phyloP scores from a whole-genome alignment of 352 stramenopile species.

The Aphanomyces invadans region DNA sequence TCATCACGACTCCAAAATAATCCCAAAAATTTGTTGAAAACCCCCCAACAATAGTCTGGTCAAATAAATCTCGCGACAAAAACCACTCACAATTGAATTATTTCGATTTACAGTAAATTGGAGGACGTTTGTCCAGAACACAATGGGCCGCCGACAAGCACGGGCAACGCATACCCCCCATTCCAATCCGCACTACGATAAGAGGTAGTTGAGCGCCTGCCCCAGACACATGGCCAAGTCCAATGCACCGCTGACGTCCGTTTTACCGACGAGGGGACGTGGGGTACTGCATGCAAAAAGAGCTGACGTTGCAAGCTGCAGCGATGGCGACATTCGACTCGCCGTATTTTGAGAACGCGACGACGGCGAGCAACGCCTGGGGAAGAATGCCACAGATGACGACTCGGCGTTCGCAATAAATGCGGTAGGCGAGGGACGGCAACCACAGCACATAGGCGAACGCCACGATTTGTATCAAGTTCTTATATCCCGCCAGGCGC shows the following conservation, averaged over 20 bases:
- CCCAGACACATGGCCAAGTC: constrained; percentile 70
- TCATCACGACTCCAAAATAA: no score
- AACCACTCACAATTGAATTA: no score
- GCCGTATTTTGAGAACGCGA: background rate
- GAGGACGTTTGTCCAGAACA: no score
- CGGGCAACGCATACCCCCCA: constrained; percentile 54
- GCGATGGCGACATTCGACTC: constrained; percentile 2
- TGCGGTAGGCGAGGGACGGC: background rate
- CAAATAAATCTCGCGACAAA: no score
- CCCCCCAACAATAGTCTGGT: no score
- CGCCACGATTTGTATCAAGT: background rate
- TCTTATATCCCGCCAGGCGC: constrained; percentile 12
- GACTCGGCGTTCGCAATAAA: background rate
- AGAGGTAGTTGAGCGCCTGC: constrained; percentile 62
- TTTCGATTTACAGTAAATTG: no score
- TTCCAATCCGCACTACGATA: constrained; percentile 52
- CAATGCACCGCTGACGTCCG: constrained; percentile 54
- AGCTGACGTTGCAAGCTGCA: background rate
- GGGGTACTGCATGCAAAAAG: constrained; percentile 3
- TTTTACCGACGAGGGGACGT: no score
- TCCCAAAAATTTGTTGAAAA: no score
- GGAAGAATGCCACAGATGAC: background rate
- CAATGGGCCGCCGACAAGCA: constrained; percentile 69
- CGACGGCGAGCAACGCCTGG: constrained; percentile 5
- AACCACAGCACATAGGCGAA: background rate